Evolutionary conservation across 257 asterid genomes (phyloP).

Genomic region (Mitragyna speciosa): DNA sequence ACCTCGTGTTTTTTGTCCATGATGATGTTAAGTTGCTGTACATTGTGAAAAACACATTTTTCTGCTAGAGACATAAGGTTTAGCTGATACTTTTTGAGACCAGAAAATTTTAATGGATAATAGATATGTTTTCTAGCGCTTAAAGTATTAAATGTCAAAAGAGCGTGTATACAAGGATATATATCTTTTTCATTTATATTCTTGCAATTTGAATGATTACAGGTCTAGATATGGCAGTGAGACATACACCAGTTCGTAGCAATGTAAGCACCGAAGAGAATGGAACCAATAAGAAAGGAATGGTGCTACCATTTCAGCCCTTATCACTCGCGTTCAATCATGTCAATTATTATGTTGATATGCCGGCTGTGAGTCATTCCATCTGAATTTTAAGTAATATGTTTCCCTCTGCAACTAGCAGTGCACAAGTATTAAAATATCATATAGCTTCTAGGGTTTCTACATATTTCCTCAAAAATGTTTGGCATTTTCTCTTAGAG

Average conservation of each 20-base stretch:
- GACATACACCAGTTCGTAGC: constrained; percentile 33
- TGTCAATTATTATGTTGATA: constrained; percentile 84
- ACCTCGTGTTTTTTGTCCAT: not conserved
- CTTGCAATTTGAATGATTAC: constrained; percentile 26
- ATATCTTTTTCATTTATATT: not conserved
- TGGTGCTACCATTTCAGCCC: constrained; percentile 95
- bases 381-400: constrained; percentile 3
- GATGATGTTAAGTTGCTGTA: not conserved
- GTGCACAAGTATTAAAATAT: not conserved
- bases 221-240: constrained; percentile 47
- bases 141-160: not conserved
- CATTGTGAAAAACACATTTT: not conserved
- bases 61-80: not conserved
- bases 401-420: not conserved
- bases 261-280: constrained; percentile 23
- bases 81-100: not conserved
- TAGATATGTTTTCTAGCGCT: not conserved
- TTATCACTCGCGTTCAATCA: constrained; percentile 79
- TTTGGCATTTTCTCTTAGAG: not conserved
- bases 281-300: constrained; percentile 54
- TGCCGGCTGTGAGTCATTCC: constrained; percentile 78
- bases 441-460: not conserved
- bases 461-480: not conserved
- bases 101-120: not conserved
- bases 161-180: not conserved